phyloP scores from a whole-genome alignment of 2,329 filamentous ascomycete species.

The Teratosphaeria destructans region DNA sequence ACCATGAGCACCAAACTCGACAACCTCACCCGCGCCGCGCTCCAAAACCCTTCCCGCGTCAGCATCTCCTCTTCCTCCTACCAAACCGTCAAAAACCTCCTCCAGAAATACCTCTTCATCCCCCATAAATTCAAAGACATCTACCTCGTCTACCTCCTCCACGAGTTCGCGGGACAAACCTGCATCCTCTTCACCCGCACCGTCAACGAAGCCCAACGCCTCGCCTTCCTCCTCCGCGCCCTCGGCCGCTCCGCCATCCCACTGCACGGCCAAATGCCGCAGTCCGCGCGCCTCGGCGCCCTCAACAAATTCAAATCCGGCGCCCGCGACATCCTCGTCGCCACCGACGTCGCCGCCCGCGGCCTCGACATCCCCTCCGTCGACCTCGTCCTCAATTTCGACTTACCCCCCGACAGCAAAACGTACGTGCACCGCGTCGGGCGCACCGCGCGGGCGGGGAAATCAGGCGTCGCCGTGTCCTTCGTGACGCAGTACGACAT shows the following conservation, averaged over 20 bases:
- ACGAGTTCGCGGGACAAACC: constrained; percentile 76
- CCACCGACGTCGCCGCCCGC: constrained; percentile 86
- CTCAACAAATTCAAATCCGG: constrained; percentile 81
- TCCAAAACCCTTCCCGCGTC: constrained; percentile 74
- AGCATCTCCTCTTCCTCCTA: constrained; percentile 75
- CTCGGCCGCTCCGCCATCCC: constrained; percentile 88
- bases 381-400: constrained; percentile 76
- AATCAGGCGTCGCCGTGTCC: constrained; percentile 68
- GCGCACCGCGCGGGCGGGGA: constrained; percentile 77
- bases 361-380: constrained; percentile 91
- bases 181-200: constrained; percentile 88
- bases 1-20: constrained; percentile 94
- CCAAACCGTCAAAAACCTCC: constrained; percentile 79
- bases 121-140: constrained; percentile 81
- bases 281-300: constrained; percentile 75
- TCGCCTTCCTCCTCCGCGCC: constrained; percentile 70
- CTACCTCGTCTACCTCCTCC: constrained; percentile 76
- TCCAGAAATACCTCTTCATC: constrained; percentile 79
- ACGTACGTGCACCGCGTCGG: constrained; percentile 88
- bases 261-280: constrained; percentile 82
- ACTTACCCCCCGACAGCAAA: constrained; percentile 74
- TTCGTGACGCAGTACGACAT: constrained; percentile 83
- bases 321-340: constrained; percentile 76
- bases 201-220: constrained; percentile 77
- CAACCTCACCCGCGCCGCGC: constrained; percentile 76